Percentiles rank a stretch among this genome's conserved stretches.
These are phyloP conservation scores for Eucalyptus viminalis DNA, from an alignment of 345 rosid species.

Conservation along the genomic window DNA sequence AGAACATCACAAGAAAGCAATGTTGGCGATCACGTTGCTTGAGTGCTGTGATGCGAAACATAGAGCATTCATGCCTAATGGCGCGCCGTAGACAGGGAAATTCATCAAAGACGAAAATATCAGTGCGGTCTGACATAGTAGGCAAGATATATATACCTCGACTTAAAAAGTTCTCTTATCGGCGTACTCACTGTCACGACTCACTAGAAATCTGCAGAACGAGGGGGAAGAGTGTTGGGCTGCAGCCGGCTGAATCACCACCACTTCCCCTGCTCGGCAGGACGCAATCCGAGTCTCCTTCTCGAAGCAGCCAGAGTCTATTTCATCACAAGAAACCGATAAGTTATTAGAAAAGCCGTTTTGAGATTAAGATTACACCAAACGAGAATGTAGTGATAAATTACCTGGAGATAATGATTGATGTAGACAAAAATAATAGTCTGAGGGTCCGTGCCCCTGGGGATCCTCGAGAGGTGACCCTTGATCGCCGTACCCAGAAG, in stretches of 20 bases:
- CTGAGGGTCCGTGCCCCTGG: constrained; percentile 90
- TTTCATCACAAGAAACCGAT: not conserved
- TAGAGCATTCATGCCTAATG: not conserved
- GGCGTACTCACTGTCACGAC: not conserved
- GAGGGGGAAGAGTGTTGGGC: constrained; percentile 47
- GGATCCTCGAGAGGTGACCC: constrained; percentile 92
- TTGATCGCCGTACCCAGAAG: constrained; percentile 92
- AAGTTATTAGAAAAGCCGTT: not conserved
- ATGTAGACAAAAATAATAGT: constrained; percentile 91
- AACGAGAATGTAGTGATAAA: not conserved
- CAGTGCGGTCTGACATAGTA: not conserved
- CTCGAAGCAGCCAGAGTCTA: constrained; percentile 96
- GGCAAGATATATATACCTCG: not conserved
- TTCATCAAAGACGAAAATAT: not conserved
- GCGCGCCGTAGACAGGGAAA: not conserved
- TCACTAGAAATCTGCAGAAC: constrained; percentile 69
- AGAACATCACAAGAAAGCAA: not conserved
- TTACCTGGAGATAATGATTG: not conserved
- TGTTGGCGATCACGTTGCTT: no score
- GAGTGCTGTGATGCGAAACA: not conserved
- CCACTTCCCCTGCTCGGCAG: constrained; percentile 84
- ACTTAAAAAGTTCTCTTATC: not conserved
- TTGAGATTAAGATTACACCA: not conserved
- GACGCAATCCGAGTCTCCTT: constrained; percentile 78
- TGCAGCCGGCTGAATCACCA: constrained; percentile 76